Base-by-base conservation (phyloP, 768 basidiomycete genomes). In the Melanogaster broomeanus region DNA sequence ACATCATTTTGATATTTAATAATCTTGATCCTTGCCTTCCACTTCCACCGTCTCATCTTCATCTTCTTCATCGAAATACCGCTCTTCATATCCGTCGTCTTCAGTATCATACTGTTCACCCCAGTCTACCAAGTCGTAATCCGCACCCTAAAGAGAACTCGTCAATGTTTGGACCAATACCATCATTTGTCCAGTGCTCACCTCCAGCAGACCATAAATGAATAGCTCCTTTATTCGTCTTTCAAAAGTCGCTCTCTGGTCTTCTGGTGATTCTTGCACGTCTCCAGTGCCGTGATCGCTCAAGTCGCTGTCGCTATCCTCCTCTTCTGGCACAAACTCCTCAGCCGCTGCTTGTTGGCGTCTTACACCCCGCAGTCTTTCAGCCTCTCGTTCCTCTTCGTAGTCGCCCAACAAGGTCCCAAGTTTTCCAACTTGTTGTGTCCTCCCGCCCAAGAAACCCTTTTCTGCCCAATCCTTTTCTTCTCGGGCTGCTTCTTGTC, bases 71-170 rank as follows among this genome's bases (percentile, higher is more conserved):
- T 84, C 80, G 42, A 90, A 90, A 84, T 89, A 90, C 19, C 76
- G 72, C 27, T 88, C 87, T 65, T 89, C 81, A 27, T 84, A 83
- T 56, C 79, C 68, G 51, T 86, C 85, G 52, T 78, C 72, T 18
- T 82, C 80, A 19, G 55, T 67, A 58, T 87, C 87, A 69, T 86
- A 77, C 35, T 72, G 73, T 49, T 91, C 89, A 60, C 83, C 81
- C 88, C 89, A 91, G 62, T 91, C 89, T 9, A 87, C 77, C 45
- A 64, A 63, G 52, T 87, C 86, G 51, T 91, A 91, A 57, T 89
- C 80, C 28, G 85, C 77, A 5, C 77, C 74, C 88, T 91, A 62
- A 21, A 49, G 28, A 46, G 19, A 48, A 44, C 41, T 37, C 43
- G 44, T 54, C 47, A 49, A 42, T n/a, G 39, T 25, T 16, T 31